A percentile compares a stretch with the other conserved stretches of the same genome.
phyloP scores from a whole-genome alignment of 2,329 filamentous ascomycete species.

The Capronia epimyces region DNA sequence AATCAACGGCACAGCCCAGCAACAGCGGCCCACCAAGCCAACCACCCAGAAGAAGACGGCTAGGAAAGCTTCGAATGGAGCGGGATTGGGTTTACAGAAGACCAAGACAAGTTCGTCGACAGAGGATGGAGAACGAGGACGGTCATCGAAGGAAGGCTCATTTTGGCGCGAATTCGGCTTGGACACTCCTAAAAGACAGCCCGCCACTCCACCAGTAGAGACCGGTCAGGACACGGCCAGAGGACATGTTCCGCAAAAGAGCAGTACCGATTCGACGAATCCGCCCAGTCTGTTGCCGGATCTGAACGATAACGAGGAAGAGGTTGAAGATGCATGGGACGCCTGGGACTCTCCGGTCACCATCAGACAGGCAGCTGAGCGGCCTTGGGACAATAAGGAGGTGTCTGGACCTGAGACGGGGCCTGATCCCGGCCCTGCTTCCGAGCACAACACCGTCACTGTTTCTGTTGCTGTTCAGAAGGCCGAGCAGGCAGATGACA shows the following conservation, averaged over 20 bases:
- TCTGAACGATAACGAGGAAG: conserved; percentile 33
- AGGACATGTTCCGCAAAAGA: conserved; percentile 19
- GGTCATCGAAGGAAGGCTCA: conserved; percentile 38
- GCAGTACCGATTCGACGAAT: conserved; percentile 22
- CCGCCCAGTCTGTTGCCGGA: conserved; percentile 26
- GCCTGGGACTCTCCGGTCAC: conserved; percentile 49
- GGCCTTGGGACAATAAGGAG: neutral
- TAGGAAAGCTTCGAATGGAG: conserved; percentile 27
- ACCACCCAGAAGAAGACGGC: neutral
- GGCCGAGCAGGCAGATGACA: neutral
- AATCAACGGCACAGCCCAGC: conserved; percentile 47
- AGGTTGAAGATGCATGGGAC: conserved; percentile 51
- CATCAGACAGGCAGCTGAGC: neutral
- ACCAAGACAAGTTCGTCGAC: neutral
- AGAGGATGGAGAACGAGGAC: neutral
- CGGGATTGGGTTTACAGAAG: conserved; percentile 33
- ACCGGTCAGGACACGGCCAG: no score
- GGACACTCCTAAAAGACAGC: conserved; percentile 41
- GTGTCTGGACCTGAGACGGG: no score
- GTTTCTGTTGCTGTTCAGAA: no score
- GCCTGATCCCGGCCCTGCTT: no score
- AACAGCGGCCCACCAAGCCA: conserved; percentile 32
- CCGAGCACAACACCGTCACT: no score
- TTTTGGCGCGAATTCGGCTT: conserved; percentile 50
- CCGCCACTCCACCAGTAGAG: neutral